Conservation (phyloP, 192 early-diverging fungal species). For the Coemansia guatemalensis region DNA sequence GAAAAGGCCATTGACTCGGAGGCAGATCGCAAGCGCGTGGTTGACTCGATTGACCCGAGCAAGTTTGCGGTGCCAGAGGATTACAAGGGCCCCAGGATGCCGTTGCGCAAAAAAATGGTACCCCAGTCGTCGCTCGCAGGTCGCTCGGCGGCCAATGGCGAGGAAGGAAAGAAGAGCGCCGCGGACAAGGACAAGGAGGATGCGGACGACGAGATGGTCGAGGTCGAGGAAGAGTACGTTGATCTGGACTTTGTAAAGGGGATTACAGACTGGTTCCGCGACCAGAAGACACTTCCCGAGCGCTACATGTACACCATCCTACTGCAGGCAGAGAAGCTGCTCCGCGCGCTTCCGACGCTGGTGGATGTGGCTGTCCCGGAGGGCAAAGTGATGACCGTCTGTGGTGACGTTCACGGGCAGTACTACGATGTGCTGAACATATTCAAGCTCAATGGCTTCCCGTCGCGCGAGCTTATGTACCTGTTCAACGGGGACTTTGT, state of each 20-base stretch:
- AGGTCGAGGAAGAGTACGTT: conserved; percentile 67
- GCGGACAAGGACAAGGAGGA: conserved; percentile 3
- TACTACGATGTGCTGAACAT: conserved; percentile 98
- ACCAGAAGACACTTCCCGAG: conserved; percentile 87
- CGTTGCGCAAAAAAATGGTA: conserved; percentile 32
- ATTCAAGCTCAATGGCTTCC: conserved; percentile 89
- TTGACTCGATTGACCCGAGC: conserved; percentile 53
- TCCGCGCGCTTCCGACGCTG: conserved; percentile 76
- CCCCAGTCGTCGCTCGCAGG: conserved; percentile 3
- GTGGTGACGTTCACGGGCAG: conserved; percentile 98
- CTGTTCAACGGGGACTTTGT: conserved; percentile 99
- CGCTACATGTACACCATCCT: conserved; percentile 89
- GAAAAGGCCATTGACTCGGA: conserved; percentile 84
- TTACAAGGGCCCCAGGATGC: conserved; percentile 84
- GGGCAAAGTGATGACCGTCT: conserved; percentile 76
- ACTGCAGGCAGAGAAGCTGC: conserved; percentile 68
- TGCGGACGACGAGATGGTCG: conserved; percentile 20
- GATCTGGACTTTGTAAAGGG: conserved; percentile 76
- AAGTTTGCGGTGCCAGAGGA: conserved; percentile 62
- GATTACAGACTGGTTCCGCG: conserved; percentile 76
- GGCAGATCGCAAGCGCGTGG: conserved; percentile 43
- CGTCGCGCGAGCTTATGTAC: conserved; percentile 79
- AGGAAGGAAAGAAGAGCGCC: neutral
- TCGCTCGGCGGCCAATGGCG: neutral
- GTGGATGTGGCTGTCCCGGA: conserved; percentile 83